These are phyloP conservation scores for Boletus semigastroideus DNA, from an alignment of 1,284 basidiomycete species.

Conservation along the genomic window DNA sequence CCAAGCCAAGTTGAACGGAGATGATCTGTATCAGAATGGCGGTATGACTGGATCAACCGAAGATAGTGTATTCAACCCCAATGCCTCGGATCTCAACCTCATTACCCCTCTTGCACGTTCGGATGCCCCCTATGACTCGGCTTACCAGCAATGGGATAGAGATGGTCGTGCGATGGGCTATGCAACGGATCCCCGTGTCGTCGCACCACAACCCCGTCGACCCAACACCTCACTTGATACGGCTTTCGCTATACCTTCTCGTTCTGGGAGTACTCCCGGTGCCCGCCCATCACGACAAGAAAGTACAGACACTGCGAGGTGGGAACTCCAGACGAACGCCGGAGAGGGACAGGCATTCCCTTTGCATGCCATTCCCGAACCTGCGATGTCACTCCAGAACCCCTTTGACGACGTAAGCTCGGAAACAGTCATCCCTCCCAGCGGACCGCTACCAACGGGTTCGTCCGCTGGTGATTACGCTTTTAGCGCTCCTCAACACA, in stretches of 20 bases:
- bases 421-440: conserved; percentile 19
- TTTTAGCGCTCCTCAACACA: conserved; percentile 25
- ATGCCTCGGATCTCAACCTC: conserved; percentile 43
- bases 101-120: conserved; percentile 24
- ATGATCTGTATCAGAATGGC: conserved; percentile 33
- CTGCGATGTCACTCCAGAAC: conserved; percentile 19
- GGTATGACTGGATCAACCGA: conserved; percentile 29
- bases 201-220: conserved; percentile 42
- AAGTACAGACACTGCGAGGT: conserved; percentile 28
- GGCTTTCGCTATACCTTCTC: conserved; percentile 14
- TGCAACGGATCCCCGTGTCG: conserved; percentile 34
- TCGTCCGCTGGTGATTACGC: conserved; percentile 20
- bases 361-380: conserved; percentile 23
- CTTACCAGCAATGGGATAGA: conserved; percentile 40
- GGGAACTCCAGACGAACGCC: conserved; percentile 30
- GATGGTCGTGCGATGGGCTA: conserved; percentile 37
- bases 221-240: conserved; percentile 11
- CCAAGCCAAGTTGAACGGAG: conserved; percentile 48
- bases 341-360: conserved; percentile 27
- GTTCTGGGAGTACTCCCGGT: conserved; percentile 11
- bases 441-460: conserved; percentile 8
- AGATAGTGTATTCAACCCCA: conserved; percentile 37
- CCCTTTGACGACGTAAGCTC: conserved; percentile 20
- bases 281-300: conserved; percentile 18
- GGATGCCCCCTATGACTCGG: conserved; percentile 27